Percentiles rank a stretch among this genome's conserved stretches.
Evolutionary conservation across 2,329 filamentous ascomycete species (phyloP).

Genomic region (Aureobasidium mangrovei): DNA sequence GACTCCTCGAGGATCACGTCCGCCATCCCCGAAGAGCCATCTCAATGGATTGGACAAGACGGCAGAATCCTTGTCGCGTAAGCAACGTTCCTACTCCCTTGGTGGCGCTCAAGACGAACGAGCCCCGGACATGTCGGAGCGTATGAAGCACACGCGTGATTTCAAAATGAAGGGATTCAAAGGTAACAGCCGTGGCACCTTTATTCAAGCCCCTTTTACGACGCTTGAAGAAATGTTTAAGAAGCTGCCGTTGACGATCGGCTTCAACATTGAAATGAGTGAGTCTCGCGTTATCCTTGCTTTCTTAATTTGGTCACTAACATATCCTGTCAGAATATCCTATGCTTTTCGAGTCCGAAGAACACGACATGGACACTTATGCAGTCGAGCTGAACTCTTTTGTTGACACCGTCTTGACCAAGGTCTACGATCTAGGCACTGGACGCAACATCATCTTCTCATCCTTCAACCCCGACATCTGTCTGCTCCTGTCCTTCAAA

Average conservation of each 20-base stretch:
- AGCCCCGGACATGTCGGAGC: constrained; percentile 57
- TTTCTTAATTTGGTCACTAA: constrained; percentile 19
- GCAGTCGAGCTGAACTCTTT: constrained; percentile 94
- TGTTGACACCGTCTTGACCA: constrained; percentile 82
- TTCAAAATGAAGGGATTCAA: constrained; percentile 95
- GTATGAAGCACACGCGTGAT: constrained; percentile 94
- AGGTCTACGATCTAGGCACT: constrained; percentile 77
- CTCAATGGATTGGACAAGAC: constrained; percentile 11
- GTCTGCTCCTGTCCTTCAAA: constrained; percentile 88
- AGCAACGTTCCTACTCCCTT: constrained; percentile 50
- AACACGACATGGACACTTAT: constrained; percentile 94
- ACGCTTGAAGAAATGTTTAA: constrained; percentile 90
- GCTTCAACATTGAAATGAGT: constrained; percentile 98
- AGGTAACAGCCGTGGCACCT: constrained; percentile 84
- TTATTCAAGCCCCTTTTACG: constrained; percentile 92
- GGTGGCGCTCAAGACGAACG: constrained; percentile 41
- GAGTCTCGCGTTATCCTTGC: constrained; percentile 22
- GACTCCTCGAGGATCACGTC: constrained; percentile 38
- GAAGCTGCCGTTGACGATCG: constrained; percentile 69
- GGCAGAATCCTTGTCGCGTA: constrained; percentile 22
- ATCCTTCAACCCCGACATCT: constrained; percentile 95
- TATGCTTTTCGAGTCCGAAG: constrained; percentile 91
- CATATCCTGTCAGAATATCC: constrained; percentile 59
- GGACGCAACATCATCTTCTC: constrained; percentile 93
- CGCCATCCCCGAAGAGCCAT: constrained; percentile 34